Conservation (phyloP, 257 asterid genomes). For the Nicotiana attenuata region DNA sequence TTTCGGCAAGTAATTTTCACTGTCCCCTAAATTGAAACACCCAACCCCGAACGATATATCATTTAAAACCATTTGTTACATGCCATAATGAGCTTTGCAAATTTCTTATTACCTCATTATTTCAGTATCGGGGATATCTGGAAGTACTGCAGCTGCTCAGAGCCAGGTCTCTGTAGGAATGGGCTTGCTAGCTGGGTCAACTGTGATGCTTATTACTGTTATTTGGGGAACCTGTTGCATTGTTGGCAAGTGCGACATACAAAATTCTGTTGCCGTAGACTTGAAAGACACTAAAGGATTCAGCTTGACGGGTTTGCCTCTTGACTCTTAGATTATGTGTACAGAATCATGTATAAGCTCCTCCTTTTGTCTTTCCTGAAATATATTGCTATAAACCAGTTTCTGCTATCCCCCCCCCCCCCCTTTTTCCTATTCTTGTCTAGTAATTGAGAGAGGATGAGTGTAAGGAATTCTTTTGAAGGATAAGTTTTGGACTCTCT, state of each 20-base stretch:
- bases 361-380: neutral
- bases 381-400: neutral
- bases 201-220: slow-evolving; percentile 86
- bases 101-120: neutral
- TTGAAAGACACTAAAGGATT: slow-evolving; percentile 55
- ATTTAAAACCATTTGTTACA: neutral
- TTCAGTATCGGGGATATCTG: slow-evolving; percentile 89
- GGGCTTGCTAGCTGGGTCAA: slow-evolving; percentile 93
- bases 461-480: neutral
- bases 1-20: neutral
- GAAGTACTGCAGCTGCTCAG: slow-evolving; percentile 72
- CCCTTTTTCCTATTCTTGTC: neutral
- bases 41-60: neutral
- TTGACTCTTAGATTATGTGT: neutral
- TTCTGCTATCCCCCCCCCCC: neutral
- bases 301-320: slow-evolving; percentile 58
- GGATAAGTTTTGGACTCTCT: neutral
- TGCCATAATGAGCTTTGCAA: neutral
- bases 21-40: neutral
- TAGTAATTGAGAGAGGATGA: neutral
- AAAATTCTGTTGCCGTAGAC: slow-evolving; percentile 46
- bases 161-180: slow-evolving; percentile 94
- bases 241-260: slow-evolving; percentile 76
- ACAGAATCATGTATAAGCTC: neutral
- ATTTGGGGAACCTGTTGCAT: slow-evolving; percentile 85